These are phyloP conservation scores for Clarireedia homoeocarpa DNA, from an alignment of 2,329 filamentous ascomycete genomes.

Conservation along the genomic window DNA sequence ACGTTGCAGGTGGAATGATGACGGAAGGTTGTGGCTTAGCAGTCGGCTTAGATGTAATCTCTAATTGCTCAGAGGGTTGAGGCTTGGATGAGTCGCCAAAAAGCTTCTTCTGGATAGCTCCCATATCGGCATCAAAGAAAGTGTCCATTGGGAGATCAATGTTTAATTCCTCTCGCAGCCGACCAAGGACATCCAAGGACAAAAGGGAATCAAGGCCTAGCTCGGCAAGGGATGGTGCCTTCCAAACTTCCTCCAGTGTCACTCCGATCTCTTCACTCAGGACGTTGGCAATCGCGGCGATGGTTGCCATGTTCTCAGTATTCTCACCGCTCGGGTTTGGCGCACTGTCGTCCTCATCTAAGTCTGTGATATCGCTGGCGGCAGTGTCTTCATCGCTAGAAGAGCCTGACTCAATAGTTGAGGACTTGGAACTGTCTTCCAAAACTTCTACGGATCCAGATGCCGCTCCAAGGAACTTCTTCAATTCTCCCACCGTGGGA, in stretches of 20 bases:
- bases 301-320: neutral
- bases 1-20: conserved; percentile 12
- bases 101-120: neutral
- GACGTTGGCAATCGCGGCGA: neutral
- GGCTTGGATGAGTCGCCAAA: neutral
- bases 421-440: neutral
- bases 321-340: neutral
- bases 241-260: neutral
- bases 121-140: neutral
- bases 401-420: neutral
- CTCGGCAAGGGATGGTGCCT: neutral
- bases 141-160: neutral
- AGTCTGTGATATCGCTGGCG: neutral
- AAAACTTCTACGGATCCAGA: neutral
- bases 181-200: neutral
- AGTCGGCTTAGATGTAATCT: neutral
- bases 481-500: neutral
- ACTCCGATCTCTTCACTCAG: neutral
- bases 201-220: conserved; percentile 4
- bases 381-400: neutral
- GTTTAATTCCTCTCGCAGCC: neutral
- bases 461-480: neutral
- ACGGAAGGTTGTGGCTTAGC: neutral
- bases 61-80: neutral
- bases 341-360: neutral